Conservation (phyloP, 352 stramenopile species). For the Globisporangium recalcitrans region DNA sequence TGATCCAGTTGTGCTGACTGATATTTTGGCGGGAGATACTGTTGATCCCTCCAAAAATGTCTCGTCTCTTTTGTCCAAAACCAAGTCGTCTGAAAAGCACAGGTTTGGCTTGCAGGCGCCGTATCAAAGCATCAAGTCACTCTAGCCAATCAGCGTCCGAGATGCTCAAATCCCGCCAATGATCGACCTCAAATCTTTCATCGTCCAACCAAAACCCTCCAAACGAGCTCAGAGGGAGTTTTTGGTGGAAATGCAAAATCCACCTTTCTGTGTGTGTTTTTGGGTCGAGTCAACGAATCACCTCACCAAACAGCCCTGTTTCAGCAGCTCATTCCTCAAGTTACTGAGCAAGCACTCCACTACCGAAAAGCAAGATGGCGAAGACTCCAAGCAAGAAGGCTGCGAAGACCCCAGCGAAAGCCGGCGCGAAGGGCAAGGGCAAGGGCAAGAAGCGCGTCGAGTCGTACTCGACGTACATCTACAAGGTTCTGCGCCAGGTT, state of each 20-base stretch:
- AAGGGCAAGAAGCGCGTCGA: conserved; percentile 87
- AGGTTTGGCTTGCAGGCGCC: background rate
- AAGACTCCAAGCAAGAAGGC: conserved; percentile 96
- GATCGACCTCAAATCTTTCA: background rate
- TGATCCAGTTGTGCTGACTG: background rate
- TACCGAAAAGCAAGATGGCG: conserved; percentile 64
- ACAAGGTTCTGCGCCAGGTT: conserved; percentile 93
- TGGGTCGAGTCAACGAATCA: background rate
- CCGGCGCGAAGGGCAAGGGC: conserved; percentile 70
- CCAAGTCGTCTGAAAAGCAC: background rate
- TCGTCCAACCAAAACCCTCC: conserved; percentile 20
- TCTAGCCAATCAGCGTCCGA: background rate
- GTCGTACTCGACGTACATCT: conserved; percentile 90
- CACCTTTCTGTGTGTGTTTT: background rate
- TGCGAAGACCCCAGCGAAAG: conserved; percentile 76
- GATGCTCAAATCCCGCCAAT: conserved; percentile 1
- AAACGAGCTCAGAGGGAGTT: conserved; percentile 15
- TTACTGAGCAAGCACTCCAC: conserved; percentile 19
- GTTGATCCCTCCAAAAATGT: conserved; percentile 1
- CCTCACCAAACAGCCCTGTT: background rate
- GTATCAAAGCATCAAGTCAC: background rate
- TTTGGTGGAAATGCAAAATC: background rate
- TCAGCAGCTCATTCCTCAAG: conserved; percentile 25
- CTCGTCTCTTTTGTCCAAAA: background rate
- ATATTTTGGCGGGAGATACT: background rate